Evolutionary conservation across 169 alveolate genomes (phyloP).

Genomic region (Eimeria praecox): DNA sequence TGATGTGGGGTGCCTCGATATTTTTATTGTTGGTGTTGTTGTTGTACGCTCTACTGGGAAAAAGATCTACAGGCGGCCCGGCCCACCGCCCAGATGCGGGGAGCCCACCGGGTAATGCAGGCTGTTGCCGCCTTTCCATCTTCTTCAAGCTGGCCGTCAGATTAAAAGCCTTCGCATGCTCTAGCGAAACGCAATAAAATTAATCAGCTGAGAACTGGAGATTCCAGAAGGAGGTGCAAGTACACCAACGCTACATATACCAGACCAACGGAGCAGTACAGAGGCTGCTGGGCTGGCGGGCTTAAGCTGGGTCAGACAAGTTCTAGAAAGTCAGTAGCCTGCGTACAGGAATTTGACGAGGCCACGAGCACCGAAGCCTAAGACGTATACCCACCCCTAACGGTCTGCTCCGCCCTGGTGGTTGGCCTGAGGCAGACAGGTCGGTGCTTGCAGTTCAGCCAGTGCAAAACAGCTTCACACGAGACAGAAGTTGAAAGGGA

Average conservation of each 20-base stretch:
- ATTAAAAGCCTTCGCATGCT: background rate
- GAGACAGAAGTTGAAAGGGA: background rate
- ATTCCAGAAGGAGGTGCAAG: background rate
- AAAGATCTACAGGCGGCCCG: constrained; percentile 56
- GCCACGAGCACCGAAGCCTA: background rate
- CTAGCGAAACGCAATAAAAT: background rate
- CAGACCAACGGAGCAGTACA: too few species aligned
- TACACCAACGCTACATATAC: too few species aligned
- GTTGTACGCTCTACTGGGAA: constrained; percentile 36
- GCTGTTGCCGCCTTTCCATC: background rate
- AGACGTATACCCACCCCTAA: too few species aligned
- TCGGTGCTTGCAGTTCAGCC: background rate
- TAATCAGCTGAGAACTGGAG: background rate
- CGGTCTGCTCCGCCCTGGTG: background rate
- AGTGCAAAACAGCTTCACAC: background rate
- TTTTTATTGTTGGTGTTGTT: background rate
- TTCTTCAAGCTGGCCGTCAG: background rate
- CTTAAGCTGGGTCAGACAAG: too few species aligned
- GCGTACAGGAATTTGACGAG: too few species aligned
- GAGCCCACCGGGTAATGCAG: background rate
- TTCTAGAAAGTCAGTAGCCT: too few species aligned
- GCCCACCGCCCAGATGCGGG: background rate
- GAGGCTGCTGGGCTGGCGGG: too few species aligned
- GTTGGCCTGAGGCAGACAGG: background rate
- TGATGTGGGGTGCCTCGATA: background rate